Evolutionary conservation across 1,284 basidiomycete species (phyloP), one percentile per base, ranked within the genome.

Genomic region (Marasmius tenuissimus): DNA sequence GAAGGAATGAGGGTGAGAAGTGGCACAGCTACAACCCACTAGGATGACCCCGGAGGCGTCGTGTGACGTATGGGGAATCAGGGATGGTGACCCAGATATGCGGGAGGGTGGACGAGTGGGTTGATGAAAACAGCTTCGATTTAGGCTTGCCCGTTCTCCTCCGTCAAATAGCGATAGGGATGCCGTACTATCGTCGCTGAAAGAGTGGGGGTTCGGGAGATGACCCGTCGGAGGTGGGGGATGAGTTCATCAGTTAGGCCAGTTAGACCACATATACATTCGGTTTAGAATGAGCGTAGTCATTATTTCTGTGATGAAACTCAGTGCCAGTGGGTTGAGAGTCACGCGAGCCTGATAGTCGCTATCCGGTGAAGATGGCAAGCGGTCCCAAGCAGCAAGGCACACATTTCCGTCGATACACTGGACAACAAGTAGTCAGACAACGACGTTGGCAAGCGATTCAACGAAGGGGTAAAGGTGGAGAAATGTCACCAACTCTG

Each of bases 201-300:
- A 27, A 27, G 27, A 27, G 27, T 27, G 27, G 27, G 27, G 27
- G 27, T 4, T 27, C 27, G 27, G 27, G 27, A 27, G 27, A 27
- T 27, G 27, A 27, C 27, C 27, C 27, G 27, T 27, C 27, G 27
- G 27, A 27, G 27, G 27, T 27, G 27, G 27, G 22, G 42, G 22
- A 27, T 20, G 22, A 53, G 50, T 14, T 37, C 66, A 72, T 89
- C 89, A 91, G n/a, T n/a, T n/a, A n/a, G n/a, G n/a, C n/a, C n/a
- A 27, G 58, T 77, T 77, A 45, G 87, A 69, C 27, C 76, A 73
- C 60, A 79, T 75, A 42, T 85, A 82, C 78, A 91, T 88, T 48
- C 87, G 83, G 69, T 89, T 89, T 57, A 91, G 77, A 50, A 81
- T 79, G 62, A 91, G 80, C 5, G 87, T 87, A 11, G 89, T 88